Evolutionary conservation across 108 stramenopile species (phyloP), one percentile per base, ranked within the genome.

Genomic region (Mediolabrus comicus): DNA sequence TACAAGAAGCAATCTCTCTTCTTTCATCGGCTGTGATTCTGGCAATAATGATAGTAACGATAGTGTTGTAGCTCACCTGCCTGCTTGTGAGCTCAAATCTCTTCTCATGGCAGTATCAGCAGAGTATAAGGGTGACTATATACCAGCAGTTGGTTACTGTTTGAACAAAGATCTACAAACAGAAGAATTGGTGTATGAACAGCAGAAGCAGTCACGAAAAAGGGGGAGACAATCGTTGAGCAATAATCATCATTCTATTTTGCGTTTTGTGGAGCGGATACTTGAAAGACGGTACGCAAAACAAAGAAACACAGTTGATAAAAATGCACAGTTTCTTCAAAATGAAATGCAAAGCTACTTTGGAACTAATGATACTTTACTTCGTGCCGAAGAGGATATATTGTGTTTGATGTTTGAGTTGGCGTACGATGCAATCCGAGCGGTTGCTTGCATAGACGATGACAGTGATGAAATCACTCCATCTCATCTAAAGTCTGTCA

Each of bases 161-260:
- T n/a, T n/a, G n/a, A n/a, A 9, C 46, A 49, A 22, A 22, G 17
- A 49, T 49, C 8, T 16, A 8, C 46, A 5, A 24, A 22, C 19
- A 7, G 46, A 49, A 24, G 46, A 24, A 22, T 0, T 49, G 6
- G 46, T 49, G 7, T 49, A 49, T 49, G 46, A 49, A 49, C 17
- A 22, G 22, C 46, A 49, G 19, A 22, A 49, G 22, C 17, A 22
- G 22, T 22, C 29, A 31, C 75, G 41, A 26, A 76, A 76, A 41
- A 56, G 61, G 38, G 36, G 39, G 29, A 61, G 41, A 59, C 9
- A 53, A 58, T 3, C 43, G 29, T 29, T 29, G 55, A 64, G 64
- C 55, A 76, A 76, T 32, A 61, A 69, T 69, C 55, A 39, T 14
- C 67, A 76, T 64, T 53, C 67, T 5, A 69, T 69, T 59, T 68